These are phyloP conservation scores for Dryas drummondii DNA, from an alignment of 306 rosid genomes.

Conservation along the genomic window DNA sequence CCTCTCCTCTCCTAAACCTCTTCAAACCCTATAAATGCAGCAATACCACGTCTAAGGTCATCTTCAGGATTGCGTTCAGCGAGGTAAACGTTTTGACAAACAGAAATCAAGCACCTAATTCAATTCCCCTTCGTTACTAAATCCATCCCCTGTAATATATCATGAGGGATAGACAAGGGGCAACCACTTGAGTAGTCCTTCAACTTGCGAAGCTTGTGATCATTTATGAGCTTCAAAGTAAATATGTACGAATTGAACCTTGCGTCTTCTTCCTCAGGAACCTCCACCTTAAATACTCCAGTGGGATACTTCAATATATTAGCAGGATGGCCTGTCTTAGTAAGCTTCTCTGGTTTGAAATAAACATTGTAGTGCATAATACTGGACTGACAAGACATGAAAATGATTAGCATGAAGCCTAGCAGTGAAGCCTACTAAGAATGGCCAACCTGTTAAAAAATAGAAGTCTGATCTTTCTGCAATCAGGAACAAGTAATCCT, in stretches of 20 bases:
- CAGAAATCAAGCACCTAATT: constrained; percentile 42
- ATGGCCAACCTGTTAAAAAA: constrained; percentile 45
- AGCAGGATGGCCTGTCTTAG: no score
- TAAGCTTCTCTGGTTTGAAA: no score
- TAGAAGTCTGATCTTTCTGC: constrained; percentile 48
- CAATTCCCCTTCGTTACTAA: constrained; percentile 72
- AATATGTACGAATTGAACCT: constrained; percentile 35
- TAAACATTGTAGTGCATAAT: no score
- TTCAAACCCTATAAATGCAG: constrained; percentile 50
- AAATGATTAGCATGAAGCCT: no score
- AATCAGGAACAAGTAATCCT: constrained; percentile 53
- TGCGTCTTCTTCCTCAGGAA: constrained; percentile 58
- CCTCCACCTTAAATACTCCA: constrained; percentile 48
- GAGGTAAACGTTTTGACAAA: constrained; percentile 57
- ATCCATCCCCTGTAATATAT: constrained; percentile 75
- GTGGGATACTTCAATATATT: constrained; percentile 25
- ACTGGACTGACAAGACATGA: no score
- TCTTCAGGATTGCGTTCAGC: constrained; percentile 26
- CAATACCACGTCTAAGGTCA: constrained; percentile 53
- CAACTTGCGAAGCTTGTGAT: constrained; percentile 46
- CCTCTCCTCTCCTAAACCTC: constrained; percentile 24
- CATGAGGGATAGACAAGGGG: constrained; percentile 48
- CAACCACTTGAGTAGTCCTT: constrained; percentile 49
- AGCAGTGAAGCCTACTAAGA: constrained; percentile 32
- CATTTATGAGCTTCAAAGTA: constrained; percentile 45